These are phyloP conservation scores for Penicillium freii DNA, from an alignment of 2,329 filamentous ascomycete genomes.

Conservation along the genomic window DNA sequence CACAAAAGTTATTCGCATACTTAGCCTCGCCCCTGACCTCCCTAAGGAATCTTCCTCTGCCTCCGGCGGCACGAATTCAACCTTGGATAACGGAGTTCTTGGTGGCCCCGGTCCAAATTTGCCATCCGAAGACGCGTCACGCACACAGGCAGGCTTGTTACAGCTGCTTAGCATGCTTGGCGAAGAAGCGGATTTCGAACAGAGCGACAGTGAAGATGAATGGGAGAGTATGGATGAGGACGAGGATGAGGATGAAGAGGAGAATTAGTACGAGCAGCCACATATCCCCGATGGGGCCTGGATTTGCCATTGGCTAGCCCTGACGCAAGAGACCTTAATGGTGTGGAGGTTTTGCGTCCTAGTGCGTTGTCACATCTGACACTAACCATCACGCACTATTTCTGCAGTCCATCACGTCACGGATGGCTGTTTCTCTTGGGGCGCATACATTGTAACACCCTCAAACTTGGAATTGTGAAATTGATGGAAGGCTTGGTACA, in stretches of 20 bases:
- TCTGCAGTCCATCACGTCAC: not conserved
- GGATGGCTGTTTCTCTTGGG: not conserved
- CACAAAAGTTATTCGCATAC: conserved; percentile 42
- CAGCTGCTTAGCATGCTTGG: conserved; percentile 29
- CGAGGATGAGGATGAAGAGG: conserved; percentile 2
- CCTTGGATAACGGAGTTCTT: not conserved
- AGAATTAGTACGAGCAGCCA: not conserved
- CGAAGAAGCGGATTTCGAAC: conserved; percentile 15
- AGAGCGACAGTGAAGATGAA: conserved; percentile 8
- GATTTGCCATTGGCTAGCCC: not conserved
- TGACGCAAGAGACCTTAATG: not conserved
- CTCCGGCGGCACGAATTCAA: not conserved
- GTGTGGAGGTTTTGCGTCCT: not conserved
- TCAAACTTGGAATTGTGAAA: not conserved
- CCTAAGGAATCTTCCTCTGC: conserved; percentile 1
- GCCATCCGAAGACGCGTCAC: conserved; percentile 18
- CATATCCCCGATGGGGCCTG: not conserved
- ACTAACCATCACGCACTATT: not conserved
- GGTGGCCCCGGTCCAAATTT: conserved; percentile 1
- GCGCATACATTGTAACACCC: not conserved
- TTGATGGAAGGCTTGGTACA: not conserved
- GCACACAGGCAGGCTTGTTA: conserved; percentile 24
- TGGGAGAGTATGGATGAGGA: conserved; percentile 18
- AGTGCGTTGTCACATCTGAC: not conserved
- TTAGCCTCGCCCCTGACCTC: conserved; percentile 38